Conservation (phyloP, 495 filamentous ascomycete genomes). For the Chlorociboria aeruginascens region DNA sequence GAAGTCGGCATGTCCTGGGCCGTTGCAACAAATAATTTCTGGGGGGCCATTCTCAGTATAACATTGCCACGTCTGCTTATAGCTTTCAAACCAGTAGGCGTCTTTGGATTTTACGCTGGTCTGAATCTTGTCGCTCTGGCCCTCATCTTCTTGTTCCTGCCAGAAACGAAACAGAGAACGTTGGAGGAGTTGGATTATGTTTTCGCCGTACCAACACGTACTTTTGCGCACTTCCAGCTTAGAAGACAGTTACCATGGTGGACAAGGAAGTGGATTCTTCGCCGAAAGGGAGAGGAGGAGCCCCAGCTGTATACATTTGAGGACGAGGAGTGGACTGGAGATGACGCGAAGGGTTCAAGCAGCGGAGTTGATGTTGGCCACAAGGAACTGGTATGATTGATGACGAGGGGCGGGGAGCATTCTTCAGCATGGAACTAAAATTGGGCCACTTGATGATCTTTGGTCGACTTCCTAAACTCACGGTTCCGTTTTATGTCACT, state of each 20-base stretch:
- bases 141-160: slow-evolving; percentile 65
- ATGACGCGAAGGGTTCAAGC: slow-evolving; percentile 4
- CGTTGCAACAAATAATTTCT: slow-evolving; percentile 60
- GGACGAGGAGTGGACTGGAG: slow-evolving; percentile 10
- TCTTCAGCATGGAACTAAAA: too few relatives aligned
- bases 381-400: slow-evolving; percentile 3
- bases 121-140: slow-evolving; percentile 58
- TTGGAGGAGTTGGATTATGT: slow-evolving; percentile 54
- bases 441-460: too few relatives aligned
- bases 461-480: too few relatives aligned
- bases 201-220: slow-evolving; percentile 38
- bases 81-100: slow-evolving; percentile 33
- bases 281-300: slow-evolving; percentile 24
- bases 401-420: too few relatives aligned
- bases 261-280: slow-evolving; percentile 37
- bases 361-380: slow-evolving; percentile 1
- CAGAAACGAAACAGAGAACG: slow-evolving; percentile 71
- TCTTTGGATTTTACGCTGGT: slow-evolving; percentile 50
- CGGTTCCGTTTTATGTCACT: too few relatives aligned
- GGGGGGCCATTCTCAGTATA: slow-evolving; percentile 61
- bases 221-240: slow-evolving; percentile 37
- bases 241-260: slow-evolving; percentile 38
- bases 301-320: slow-evolving; percentile 34
- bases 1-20: slow-evolving; percentile 70
- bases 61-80: slow-evolving; percentile 57